A percentile compares a stretch with the other conserved stretches of the same genome.
phyloP scores from a whole-genome alignment of 495 filamentous ascomycete genomes.

The Neurospora africana region DNA sequence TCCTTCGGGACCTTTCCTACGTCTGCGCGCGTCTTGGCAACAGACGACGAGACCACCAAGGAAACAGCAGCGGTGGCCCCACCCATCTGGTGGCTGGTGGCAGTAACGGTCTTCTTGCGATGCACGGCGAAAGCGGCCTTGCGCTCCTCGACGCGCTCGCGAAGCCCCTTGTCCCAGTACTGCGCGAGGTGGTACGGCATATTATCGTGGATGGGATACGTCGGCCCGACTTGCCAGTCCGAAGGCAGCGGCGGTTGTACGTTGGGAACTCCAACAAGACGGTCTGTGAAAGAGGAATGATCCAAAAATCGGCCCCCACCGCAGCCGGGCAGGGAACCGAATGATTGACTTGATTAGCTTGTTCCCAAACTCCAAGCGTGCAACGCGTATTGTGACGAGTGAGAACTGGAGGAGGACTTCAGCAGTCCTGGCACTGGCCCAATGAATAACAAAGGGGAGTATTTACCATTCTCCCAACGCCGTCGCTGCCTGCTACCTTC shows the following conservation, averaged over 20 bases:
- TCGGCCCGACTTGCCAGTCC: slow-evolving; percentile 74
- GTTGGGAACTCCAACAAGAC: slow-evolving; percentile 76
- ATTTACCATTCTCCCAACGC: slow-evolving; percentile 88
- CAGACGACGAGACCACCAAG: background rate
- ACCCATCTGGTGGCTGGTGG: slow-evolving; percentile 15
- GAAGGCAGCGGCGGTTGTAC: slow-evolving; percentile 65
- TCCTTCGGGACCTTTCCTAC: slow-evolving; percentile 49
- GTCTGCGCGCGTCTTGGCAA: slow-evolving; percentile 5
- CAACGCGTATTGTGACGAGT: background rate
- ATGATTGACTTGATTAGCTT: background rate
- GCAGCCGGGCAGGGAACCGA: background rate
- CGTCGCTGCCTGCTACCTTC: slow-evolving; percentile 81
- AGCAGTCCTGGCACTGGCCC: background rate
- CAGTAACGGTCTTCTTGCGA: slow-evolving; percentile 21
- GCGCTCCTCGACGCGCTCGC: slow-evolving; percentile 34
- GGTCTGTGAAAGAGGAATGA: slow-evolving; percentile 46
- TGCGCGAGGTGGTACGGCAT: slow-evolving; percentile 87
- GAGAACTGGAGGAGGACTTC: background rate
- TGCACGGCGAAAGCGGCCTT: slow-evolving; percentile 19
- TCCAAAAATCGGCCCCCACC: background rate
- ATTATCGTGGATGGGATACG: slow-evolving; percentile 54
- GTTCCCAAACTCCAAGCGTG: background rate
- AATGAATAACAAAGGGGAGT: background rate
- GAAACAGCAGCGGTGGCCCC: background rate
- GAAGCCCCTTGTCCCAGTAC: slow-evolving; percentile 68